phyloP scores from a whole-genome alignment of 2,329 filamentous ascomycete species.

The Epichloe elymi region DNA sequence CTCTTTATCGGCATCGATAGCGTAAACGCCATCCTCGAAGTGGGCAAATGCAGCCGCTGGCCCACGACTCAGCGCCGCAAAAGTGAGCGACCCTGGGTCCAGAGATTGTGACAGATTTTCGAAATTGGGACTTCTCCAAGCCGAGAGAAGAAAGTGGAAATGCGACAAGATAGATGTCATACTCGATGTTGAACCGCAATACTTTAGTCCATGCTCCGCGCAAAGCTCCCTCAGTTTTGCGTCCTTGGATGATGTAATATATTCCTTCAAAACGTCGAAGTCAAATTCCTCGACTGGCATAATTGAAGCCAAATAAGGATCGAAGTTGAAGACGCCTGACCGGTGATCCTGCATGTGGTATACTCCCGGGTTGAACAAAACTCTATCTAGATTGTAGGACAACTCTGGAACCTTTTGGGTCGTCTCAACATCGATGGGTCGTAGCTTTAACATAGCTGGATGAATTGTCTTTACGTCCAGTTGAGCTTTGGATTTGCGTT shows the following conservation, averaged over 20 bases:
- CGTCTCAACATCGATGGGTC: conserved; percentile 19
- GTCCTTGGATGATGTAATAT: conserved; percentile 87
- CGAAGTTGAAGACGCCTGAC: conserved; percentile 88
- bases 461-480: conserved; percentile 18
- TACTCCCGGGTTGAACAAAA: conserved; percentile 90
- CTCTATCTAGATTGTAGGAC: conserved; percentile 66
- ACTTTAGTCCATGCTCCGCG: conserved; percentile 55
- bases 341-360: conserved; percentile 83
- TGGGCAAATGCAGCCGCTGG: conserved; percentile 74
- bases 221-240: conserved; percentile 56
- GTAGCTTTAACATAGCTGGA: conserved; percentile 14
- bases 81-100: conserved; percentile 43
- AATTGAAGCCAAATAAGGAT: conserved; percentile 82
- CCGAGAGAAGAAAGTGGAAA: conserved; percentile 83
- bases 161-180: conserved; percentile 82
- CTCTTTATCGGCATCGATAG: conserved; percentile 92
- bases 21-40: conserved; percentile 74
- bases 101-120: conserved; percentile 57
- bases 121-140: conserved; percentile 62
- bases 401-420: conserved; percentile 33
- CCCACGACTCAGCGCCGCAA: conserved; percentile 57
- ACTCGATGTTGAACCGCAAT: conserved; percentile 90
- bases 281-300: conserved; percentile 93
- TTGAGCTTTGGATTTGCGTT: conserved; percentile 1
- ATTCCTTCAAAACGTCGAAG: conserved; percentile 72